phyloP scores from a whole-genome alignment of 345 rosid genomes.

The Salix udensis region DNA sequence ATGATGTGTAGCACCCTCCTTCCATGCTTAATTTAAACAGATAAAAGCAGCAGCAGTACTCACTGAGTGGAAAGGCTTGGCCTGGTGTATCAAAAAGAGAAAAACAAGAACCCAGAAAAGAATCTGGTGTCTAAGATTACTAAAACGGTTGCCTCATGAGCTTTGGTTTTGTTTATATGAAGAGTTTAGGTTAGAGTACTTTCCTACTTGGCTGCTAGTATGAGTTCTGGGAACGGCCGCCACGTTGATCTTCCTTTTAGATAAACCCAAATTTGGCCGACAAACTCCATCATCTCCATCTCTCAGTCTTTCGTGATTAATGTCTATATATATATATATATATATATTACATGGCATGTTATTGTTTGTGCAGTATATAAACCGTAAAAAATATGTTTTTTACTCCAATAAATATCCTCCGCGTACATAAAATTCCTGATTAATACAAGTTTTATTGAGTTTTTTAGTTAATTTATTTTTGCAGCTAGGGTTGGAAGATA shows the following conservation, averaged over 20 bases:
- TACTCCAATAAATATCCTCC: too few species aligned
- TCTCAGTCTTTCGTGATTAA: not conserved
- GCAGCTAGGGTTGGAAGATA: too few species aligned
- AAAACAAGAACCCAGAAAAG: not conserved
- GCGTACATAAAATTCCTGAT: too few species aligned
- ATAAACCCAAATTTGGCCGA: slow-evolving; percentile 57
- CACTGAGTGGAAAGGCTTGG: not conserved
- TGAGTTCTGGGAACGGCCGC: slow-evolving; percentile 53
- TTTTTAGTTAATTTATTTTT: too few species aligned
- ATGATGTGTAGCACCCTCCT: slow-evolving; percentile 5
- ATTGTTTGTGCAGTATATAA: not conserved
- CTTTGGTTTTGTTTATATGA: not conserved
- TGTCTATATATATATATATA: not conserved
- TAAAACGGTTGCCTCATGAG: not conserved
- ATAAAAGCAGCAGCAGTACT: not conserved
- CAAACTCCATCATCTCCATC: slow-evolving; percentile 38
- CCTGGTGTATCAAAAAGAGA: not conserved
- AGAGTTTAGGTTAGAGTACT: slow-evolving; percentile 12
- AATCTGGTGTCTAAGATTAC: slow-evolving; percentile 1
- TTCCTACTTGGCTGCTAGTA: slow-evolving; percentile 47
- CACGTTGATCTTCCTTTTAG: slow-evolving; percentile 50
- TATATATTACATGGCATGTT: not conserved
- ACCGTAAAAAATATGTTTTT: too few species aligned
- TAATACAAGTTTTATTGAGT: too few species aligned
- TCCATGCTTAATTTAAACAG: slow-evolving; percentile 11